Base-by-base conservation (phyloP, 2,329 filamentous ascomycete species). In the Penicillium crustosum region DNA sequence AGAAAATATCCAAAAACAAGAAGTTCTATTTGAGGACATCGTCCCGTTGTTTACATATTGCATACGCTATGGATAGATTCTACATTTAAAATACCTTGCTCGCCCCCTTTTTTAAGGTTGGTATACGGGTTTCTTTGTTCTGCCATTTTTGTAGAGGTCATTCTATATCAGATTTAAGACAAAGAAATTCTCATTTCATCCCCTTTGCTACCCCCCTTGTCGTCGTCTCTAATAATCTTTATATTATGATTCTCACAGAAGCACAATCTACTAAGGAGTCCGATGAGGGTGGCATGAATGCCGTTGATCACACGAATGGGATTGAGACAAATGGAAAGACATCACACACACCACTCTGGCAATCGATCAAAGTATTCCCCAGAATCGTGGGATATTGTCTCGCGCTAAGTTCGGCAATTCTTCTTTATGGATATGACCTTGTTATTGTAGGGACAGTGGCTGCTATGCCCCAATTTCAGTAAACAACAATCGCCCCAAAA, bases 401-500 rank as follows among this genome's bases (percentile, higher is more conserved):
- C 2, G 61, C 62, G 0, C 27, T 66, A 27, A 66, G 64, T 43
- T 65, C 64, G 2, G 64, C 64, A 1, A 65, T 66, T 23, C 55
- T 70, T 8, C 61, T 71, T 5, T 69, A 68, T 25, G 68, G 68
- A 27, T 71, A 68, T 54, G 68, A 71, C 48, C 55, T 66, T 12
- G 65, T 69, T 13, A 68, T 71, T 19, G 67, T 70, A 17, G 68
- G 65, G 13, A 64, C 61, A 8, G 60, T 70, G 12, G 61, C 68
- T 21, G 65, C 67, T 4, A 68, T 70, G 58, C 68, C 67, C 19
- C 66, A 59, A 15, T 70, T 70, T 23, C 68, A 70, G 67, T 67
- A 57, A 31, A 69, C 55, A 13, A 31, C 5, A 43, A 36, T 8
- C 3, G 4, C 3, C 33, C 6, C 15, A 23, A 21, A 19, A 47